Base-by-base conservation (phyloP, 371 early-diverging fungal species). In the Actinomucor elegans region DNA sequence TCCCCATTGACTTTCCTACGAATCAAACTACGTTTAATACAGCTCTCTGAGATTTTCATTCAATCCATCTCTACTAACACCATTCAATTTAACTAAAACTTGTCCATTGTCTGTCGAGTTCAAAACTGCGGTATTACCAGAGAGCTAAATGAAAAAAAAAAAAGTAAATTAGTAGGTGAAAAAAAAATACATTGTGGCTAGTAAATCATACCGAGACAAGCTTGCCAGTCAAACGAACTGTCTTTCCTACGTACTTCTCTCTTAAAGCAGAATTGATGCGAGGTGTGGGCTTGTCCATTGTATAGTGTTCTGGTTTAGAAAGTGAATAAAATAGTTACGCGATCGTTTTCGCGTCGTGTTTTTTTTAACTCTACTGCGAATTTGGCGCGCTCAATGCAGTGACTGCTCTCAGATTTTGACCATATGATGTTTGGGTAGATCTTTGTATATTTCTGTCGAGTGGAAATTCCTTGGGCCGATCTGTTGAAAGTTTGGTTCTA, bases 281-380 rank as follows among this genome's bases (percentile, higher is more conserved):
- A 37, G 82, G 82, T 37, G 85, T 85, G 27, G 85, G 83, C 59
- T 83, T 82, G 32, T 85, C 77, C 85, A 85, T 84, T 43, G 48
- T 24, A 15, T 42, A 26, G 14, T 14, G 1, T 17, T 37, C 20
- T 15, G 20, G 18, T n/a, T 5, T 18, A 8, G 15, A 41, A 14
- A 21, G 26, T n/a, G 15, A 24, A 42, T 24, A 26, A 12, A 40
- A 40, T 12, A n/a, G 42, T n/a, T 5, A 42, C 42, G 42, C 42
- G 42, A 27, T 34, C 11, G 5, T 8, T 7, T 27, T 42, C 42
- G 42, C 42, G 42, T 42, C 26, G 15, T 26, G 2, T n/a, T 4
- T 34, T 34, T 14, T 20, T 4, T 26, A 23, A 21, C n/a, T n/a
- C n/a, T n/a, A n/a, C n/a, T n/a, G n/a, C n/a, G n/a, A n/a, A n/a